Conservation (phyloP, 345 rosid genomes). For the Citrus sinensis region DVS_A1.0 CM039169.1:28600001-28600500, state of each 20-base stretch:
- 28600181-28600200: neutral
- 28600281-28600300: neutral
- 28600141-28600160: neutral
- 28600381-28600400: too few relatives aligned
- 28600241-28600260: neutral
- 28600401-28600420: too few relatives aligned
- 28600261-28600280: neutral
- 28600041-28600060: neutral
- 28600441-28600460: too few relatives aligned
- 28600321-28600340: too few relatives aligned
- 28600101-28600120: neutral
- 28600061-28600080: neutral
- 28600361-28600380: too few relatives aligned
- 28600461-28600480: too few relatives aligned
- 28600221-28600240: neutral
- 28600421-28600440: too few relatives aligned
- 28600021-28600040: neutral
- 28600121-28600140: neutral
- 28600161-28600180: neutral
- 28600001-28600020: neutral
- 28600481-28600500: too few relatives aligned
- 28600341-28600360: too few relatives aligned
- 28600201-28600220: neutral
- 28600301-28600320: neutral
- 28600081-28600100: neutral